These are phyloP conservation scores for Solanum hybrid DNA, from an alignment of 305 asterid species.

Conservation along the genomic window DNA sequence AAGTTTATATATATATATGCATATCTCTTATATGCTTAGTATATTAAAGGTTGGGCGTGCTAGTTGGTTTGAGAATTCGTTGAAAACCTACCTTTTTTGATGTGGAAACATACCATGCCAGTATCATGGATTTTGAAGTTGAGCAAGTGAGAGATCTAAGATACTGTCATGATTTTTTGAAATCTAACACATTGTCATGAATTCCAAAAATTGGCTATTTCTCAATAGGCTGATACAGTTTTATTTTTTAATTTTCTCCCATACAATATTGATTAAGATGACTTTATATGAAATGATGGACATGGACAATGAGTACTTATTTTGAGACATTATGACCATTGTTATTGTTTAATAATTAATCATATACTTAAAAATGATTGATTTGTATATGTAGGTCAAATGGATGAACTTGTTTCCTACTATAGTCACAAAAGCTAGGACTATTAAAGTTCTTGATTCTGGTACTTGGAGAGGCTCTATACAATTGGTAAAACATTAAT, in stretches of 20 bases:
- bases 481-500: conserved; percentile 29
- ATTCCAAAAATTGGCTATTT: background rate
- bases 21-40: background rate
- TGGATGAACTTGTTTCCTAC: conserved; percentile 58
- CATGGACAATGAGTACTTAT: background rate
- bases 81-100: background rate
- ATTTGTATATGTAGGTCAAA: conserved; percentile 33
- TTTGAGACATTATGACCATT: background rate
- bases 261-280: background rate
- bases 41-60: background rate
- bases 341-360: background rate
- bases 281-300: background rate
- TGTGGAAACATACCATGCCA: background rate
- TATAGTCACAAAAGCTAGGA: conserved; percentile 39
- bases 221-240: background rate
- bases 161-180: background rate
- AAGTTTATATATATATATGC: background rate
- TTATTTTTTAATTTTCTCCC: background rate
- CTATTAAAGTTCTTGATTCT: conserved; percentile 39
- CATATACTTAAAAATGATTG: background rate
- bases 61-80: background rate
- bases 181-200: background rate
- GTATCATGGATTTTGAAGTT: background rate
- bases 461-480: conserved; percentile 39
- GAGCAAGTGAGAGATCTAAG: background rate